Percentiles rank a stretch among this genome's conserved stretches.
phyloP scores from a whole-genome alignment of 805 yeast genomes.

The Kodamaea hsintzibuensis region DNA sequence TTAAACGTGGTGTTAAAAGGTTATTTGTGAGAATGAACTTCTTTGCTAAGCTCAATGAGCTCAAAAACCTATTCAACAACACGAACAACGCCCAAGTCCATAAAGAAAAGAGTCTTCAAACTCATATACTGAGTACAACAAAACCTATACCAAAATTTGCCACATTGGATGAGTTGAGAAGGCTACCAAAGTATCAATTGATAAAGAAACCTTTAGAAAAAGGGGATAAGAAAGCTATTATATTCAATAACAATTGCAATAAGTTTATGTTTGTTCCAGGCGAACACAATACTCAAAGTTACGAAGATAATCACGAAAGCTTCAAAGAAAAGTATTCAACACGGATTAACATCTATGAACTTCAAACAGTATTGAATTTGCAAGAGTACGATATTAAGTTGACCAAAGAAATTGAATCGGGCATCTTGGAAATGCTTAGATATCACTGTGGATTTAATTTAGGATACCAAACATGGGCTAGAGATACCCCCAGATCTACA shows the following conservation, averaged over 20 bases:
- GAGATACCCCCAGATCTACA: conserved; percentile 64
- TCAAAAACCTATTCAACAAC: too few relatives aligned
- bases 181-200: neutral
- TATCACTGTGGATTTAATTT: conserved; percentile 66
- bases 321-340: conserved; percentile 42
- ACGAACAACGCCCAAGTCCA: too few relatives aligned
- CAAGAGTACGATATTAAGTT: conserved; percentile 46
- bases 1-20: neutral
- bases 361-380: conserved; percentile 54
- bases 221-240: too few relatives aligned
- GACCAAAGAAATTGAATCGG: conserved; percentile 56
- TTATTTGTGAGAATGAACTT: conserved; percentile 6
- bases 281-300: too few relatives aligned
- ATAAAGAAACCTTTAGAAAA: neutral
- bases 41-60: neutral
- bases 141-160: neutral
- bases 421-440: conserved; percentile 52
- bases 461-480: conserved; percentile 81
- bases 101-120: too few relatives aligned
- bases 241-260: too few relatives aligned
- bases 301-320: neutral
- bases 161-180: neutral
- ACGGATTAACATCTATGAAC: conserved; percentile 55
- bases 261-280: neutral
- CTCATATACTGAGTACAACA: too few relatives aligned